phyloP scores from a whole-genome alignment of 2,329 filamentous ascomycete species.

The Aspergillus ibericus region DNA sequence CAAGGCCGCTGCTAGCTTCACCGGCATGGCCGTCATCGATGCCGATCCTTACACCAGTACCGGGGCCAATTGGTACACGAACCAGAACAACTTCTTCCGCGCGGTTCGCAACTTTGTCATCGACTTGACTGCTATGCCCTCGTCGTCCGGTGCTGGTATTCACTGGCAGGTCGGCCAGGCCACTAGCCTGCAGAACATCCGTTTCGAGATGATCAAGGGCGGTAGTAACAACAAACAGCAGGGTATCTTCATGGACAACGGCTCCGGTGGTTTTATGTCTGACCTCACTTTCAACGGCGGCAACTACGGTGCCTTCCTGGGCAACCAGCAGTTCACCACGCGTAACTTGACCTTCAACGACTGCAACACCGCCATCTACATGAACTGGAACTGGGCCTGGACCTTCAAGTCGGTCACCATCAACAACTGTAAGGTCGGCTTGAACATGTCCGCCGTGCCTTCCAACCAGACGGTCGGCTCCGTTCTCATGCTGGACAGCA shows the following conservation, averaged over 20 bases:
- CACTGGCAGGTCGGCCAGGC: conserved; percentile 88
- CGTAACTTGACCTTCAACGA: conserved; percentile 80
- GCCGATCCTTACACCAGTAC: conserved; percentile 74
- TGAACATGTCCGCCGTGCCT: conserved; percentile 73
- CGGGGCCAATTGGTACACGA: conserved; percentile 74
- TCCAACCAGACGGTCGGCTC: conserved; percentile 77
- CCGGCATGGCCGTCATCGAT: conserved; percentile 86
- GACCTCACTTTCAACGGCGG: conserved; percentile 84
- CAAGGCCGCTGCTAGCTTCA: conserved; percentile 70
- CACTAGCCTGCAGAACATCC: conserved; percentile 76
- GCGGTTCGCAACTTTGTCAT: conserved; percentile 80
- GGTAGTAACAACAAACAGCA: conserved; percentile 67
- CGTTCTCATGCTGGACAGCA: conserved; percentile 77
- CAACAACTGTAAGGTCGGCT: conserved; percentile 70
- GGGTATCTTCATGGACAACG: conserved; percentile 83
- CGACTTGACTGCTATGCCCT: conserved; percentile 67
- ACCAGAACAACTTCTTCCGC: conserved; percentile 82
- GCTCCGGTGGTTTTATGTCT: conserved; percentile 79
- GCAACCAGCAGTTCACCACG: conserved; percentile 84
- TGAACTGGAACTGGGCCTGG: conserved; percentile 94
- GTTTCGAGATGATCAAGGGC: conserved; percentile 74
- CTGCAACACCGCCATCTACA: conserved; percentile 78
- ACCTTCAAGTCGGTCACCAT: conserved; percentile 74
- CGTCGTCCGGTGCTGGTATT: conserved; percentile 65
- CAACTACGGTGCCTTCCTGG: conserved; percentile 73